Percentiles rank a stretch among this genome's conserved stretches.
Evolutionary conservation across 345 rosid species (phyloP).

Genomic region (Acer campestre): DNA sequence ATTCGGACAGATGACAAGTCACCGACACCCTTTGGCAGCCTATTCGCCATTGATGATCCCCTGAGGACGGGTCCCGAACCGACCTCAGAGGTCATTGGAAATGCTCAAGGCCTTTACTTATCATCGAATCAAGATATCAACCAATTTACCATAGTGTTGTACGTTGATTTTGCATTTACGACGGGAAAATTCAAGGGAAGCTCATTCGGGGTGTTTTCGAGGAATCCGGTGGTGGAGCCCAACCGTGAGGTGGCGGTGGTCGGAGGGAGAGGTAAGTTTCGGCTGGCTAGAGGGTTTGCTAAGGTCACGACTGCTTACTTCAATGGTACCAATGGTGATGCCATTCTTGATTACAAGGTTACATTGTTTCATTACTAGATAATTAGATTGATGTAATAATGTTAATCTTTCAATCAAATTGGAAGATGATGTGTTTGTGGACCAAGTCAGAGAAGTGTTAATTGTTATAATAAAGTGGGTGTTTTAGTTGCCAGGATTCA

Average conservation of each 20-base stretch:
- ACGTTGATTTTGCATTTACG: conserved; percentile 45
- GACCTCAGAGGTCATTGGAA: conserved; percentile 34
- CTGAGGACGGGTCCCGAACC: conserved; percentile 41
- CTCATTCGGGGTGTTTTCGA: conserved; percentile 49
- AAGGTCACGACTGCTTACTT: conserved; percentile 25
- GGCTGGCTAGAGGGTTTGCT: conserved; percentile 49
- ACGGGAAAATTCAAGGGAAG: conserved; percentile 45
- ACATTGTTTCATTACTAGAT: conserved; percentile 34
- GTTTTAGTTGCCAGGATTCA: no score
- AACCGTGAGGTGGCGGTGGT: conserved; percentile 47
- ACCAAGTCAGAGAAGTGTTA: no score
- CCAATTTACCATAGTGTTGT: conserved; percentile 30
- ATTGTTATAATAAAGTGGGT: no score
- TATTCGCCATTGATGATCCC: conserved; percentile 48
- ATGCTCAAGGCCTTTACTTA: conserved; percentile 46
- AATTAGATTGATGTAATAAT: not conserved
- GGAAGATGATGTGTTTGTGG: no score
- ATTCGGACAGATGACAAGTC: conserved; percentile 43
- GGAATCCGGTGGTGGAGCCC: conserved; percentile 40
- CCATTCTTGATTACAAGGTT: conserved; percentile 39
- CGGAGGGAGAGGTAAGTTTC: conserved; percentile 53
- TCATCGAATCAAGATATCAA: conserved; percentile 26
- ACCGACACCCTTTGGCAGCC: conserved; percentile 49
- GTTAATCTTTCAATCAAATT: no score
- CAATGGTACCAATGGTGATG: conserved; percentile 37